phyloP scores from a whole-genome alignment of 345 rosid species.

The Pseudoturritis turrita region DNA sequence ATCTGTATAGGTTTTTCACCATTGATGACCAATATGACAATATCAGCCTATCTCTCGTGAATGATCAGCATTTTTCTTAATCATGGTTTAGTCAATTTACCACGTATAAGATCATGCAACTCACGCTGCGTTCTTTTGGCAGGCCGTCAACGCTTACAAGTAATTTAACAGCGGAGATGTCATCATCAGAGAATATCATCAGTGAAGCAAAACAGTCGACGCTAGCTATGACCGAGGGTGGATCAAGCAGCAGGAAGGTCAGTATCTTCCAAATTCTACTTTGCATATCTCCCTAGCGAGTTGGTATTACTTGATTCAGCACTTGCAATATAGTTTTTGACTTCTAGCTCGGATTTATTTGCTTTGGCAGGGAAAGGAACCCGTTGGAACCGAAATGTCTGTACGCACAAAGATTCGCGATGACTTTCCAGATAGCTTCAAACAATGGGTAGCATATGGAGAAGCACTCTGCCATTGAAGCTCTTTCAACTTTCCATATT shows the following conservation, averaged over 20 bases:
- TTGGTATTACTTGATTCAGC: neutral
- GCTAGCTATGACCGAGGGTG: constrained; percentile 60
- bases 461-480: constrained; percentile 71
- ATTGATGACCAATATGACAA: neutral
- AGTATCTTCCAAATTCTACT: constrained; percentile 16
- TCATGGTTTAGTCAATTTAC: neutral
- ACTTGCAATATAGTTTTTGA: neutral
- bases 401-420: constrained; percentile 36
- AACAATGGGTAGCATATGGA: constrained; percentile 72
- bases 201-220: constrained; percentile 57
- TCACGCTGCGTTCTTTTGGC: constrained; percentile 19
- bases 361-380: constrained; percentile 54
- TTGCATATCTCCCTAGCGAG: neutral
- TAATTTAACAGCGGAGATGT: constrained; percentile 53
- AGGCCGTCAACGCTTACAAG: constrained; percentile 58
- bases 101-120: neutral
- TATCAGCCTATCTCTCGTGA: neutral
- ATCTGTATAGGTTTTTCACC: neutral
- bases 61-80: neutral
- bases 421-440: constrained; percentile 75
- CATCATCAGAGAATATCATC: constrained; percentile 71
- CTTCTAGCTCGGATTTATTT: neutral
- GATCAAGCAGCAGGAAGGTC: constrained; percentile 77
- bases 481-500: neutral
- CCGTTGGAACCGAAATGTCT: constrained; percentile 27